Evolutionary conservation across 768 basidiomycete genomes (phyloP).

Genomic region (Tricholoma sp.): DNA sequence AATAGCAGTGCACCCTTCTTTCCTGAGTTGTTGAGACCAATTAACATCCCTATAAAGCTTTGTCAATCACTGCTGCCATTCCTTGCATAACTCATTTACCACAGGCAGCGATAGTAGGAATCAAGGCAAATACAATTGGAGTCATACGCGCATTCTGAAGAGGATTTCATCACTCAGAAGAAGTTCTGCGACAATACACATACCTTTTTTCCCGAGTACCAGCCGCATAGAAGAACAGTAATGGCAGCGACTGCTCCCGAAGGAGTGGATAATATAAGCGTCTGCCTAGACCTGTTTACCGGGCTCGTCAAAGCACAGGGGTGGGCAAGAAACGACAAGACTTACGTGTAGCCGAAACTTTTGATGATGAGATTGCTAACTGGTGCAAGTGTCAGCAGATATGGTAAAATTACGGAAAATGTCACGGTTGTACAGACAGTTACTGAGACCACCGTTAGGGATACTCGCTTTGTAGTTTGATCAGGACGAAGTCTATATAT

Average conservation of each 20-base stretch:
- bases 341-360: conserved; percentile 60
- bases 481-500: conserved; percentile 1
- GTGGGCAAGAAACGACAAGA: not conserved
- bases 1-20: conserved; percentile 52
- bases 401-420: not conserved
- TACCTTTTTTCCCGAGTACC: conserved; percentile 64
- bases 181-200: not conserved
- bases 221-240: conserved; percentile 50
- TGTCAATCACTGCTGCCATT: not conserved
- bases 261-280: conserved; percentile 55
- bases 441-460: conserved; percentile 59
- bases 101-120: conserved; percentile 55
- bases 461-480: conserved; percentile 45
- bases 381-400: conserved; percentile 13
- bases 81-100: conserved; percentile 25
- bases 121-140: conserved; percentile 51
- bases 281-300: conserved; percentile 45
- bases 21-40: conserved; percentile 45
- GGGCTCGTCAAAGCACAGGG: not conserved
- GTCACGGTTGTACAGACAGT: conserved; percentile 37
- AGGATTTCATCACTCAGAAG: not conserved
- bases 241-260: conserved; percentile 44
- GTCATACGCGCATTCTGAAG: conserved; percentile 52
- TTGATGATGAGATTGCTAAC: conserved; percentile 62
- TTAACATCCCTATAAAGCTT: conserved; percentile 35